These are phyloP conservation scores for Peronospora farinosa DNA, from an alignment of 352 stramenopile genomes.

Conservation along the genomic window DNA sequence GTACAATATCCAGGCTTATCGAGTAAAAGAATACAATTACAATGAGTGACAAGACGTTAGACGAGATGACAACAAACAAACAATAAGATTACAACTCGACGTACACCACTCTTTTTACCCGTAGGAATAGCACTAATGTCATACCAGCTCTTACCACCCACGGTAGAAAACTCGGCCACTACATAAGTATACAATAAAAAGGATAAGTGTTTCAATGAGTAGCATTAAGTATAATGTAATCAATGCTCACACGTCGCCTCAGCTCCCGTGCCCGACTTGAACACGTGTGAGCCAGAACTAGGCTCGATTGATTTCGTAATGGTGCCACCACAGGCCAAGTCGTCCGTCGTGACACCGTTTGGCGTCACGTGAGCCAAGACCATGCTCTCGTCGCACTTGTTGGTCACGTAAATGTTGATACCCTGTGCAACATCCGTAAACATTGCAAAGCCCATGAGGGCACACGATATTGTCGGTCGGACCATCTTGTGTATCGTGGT, in stretches of 20 bases:
- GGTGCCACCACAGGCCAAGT: conserved; percentile 31
- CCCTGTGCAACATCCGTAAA: conserved; percentile 23
- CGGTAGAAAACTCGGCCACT: conserved; percentile 64
- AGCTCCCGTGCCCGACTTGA: conserved; percentile 43
- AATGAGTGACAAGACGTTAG: conserved; percentile 12
- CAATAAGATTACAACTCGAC: conserved; percentile 13
- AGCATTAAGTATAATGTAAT: neutral
- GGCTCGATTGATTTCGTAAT: conserved; percentile 27
- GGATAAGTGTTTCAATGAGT: neutral
- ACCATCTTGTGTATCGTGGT: conserved; percentile 22
- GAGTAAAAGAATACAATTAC: neutral
- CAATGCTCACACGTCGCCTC: conserved; percentile 53
- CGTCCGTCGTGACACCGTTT: conserved; percentile 19
- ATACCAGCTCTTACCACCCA: conserved; percentile 47
- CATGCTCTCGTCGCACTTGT: conserved; percentile 45
- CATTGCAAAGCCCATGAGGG: conserved; percentile 28
- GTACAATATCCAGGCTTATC: conserved; percentile 48
- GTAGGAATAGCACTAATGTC: conserved; percentile 80
- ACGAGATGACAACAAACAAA: conserved; percentile 8
- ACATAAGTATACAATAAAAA: neutral
- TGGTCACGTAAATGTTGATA: conserved; percentile 52
- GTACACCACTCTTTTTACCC: conserved; percentile 48
- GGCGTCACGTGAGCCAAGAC: conserved; percentile 38
- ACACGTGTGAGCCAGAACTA: conserved; percentile 36
- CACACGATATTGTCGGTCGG: conserved; percentile 26